A percentile compares a stretch with the other conserved stretches of the same genome.
Conservation (phyloP, 148 eudicot species). For the Heliosperma pusillum region DNA sequence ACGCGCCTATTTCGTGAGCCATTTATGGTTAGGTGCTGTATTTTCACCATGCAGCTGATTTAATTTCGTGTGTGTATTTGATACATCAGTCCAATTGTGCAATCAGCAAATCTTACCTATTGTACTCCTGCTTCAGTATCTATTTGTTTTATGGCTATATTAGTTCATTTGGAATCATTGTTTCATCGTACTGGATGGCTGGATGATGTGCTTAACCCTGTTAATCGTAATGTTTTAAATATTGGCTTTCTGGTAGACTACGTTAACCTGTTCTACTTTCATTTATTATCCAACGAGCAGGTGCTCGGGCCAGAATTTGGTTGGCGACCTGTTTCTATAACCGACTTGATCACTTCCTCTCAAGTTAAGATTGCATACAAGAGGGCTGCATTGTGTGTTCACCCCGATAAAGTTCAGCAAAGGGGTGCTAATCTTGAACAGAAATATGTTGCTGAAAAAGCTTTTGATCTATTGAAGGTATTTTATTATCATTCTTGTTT, state of each 20-base stretch:
- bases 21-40: too few species aligned
- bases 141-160: too few species aligned
- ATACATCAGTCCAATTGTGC: too few species aligned
- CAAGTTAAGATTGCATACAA: conserved; percentile 75
- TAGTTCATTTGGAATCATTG: too few species aligned
- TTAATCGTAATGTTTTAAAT: too few species aligned
- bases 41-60: too few species aligned
- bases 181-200: too few species aligned
- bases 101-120: too few species aligned
- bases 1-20: too few species aligned
- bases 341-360: conserved; percentile 72
- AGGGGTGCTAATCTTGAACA: conserved; percentile 74
- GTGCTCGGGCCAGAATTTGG: conserved; percentile 86
- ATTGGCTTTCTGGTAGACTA: not conserved
- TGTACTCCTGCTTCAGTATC: too few species aligned
- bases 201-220: too few species aligned
- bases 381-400: conserved; percentile 79
- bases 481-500: not conserved
- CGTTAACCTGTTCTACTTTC: not conserved
- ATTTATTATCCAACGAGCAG: conserved; percentile 35
- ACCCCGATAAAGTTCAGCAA: conserved; percentile 95
- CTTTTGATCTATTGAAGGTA: conserved; percentile 91
- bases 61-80: too few species aligned
- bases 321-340: conserved; percentile 75
- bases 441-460: conserved; percentile 83